phyloP scores from a whole-genome alignment of 768 basidiomycete genomes.

The Pleurotus tuoliensis region DNA sequence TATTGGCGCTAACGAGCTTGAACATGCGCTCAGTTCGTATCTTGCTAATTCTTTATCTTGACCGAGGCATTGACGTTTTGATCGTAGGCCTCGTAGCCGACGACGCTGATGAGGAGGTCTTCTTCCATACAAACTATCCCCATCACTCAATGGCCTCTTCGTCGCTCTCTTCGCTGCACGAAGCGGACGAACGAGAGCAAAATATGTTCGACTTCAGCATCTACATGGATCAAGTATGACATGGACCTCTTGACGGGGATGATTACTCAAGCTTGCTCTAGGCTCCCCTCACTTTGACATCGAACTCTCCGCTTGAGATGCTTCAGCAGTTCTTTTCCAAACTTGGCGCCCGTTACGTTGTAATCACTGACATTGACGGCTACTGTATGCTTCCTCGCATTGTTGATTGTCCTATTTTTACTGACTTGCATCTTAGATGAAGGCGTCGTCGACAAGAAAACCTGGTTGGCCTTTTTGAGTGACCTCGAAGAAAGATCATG shows the following conservation, averaged over 20 bases:
- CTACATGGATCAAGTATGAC: constrained; percentile 82
- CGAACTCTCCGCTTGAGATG: constrained; percentile 85
- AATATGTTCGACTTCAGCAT: constrained; percentile 79
- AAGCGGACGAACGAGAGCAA: constrained; percentile 25
- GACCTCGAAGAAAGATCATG: constrained; percentile 60
- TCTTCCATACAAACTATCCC: constrained; percentile 51
- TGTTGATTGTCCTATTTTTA: neutral
- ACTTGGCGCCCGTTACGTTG: constrained; percentile 86
- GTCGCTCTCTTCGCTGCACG: constrained; percentile 60
- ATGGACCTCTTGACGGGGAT: neutral
- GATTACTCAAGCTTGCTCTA: constrained; percentile 20
- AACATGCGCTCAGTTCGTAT: constrained; percentile 80
- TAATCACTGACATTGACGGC: constrained; percentile 81
- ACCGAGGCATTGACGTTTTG: neutral
- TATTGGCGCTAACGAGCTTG: constrained; percentile 88
- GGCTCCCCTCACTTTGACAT: constrained; percentile 85
- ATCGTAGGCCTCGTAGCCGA: constrained; percentile 68
- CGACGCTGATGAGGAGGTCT: constrained; percentile 60
- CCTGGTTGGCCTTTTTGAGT: constrained; percentile 84
- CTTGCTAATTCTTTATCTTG: neutral
- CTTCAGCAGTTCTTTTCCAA: constrained; percentile 94
- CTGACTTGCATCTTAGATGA: constrained; percentile 47
- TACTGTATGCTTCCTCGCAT: constrained; percentile 51
- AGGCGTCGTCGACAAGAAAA: constrained; percentile 92
- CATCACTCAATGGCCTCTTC: constrained; percentile 42